Evolutionary conservation across 208 protist species (phyloP), one percentile per base, ranked within the genome.

Genomic region (Trypanosomatidae sp.): DNA sequence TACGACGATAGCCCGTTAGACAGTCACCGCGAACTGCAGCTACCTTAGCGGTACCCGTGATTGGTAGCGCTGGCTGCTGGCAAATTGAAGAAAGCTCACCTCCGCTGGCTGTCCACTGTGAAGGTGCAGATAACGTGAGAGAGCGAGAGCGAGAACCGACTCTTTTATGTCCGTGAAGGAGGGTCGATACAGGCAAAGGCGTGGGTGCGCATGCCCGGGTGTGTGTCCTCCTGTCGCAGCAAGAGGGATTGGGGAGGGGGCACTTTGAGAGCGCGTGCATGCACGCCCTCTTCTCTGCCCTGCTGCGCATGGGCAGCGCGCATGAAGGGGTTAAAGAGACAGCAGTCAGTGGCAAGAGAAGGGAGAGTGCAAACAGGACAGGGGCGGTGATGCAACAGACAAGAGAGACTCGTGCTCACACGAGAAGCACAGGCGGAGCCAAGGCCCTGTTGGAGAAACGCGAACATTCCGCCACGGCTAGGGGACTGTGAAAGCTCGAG

Each of bases 71-170:
- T 95, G 83, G 33, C 84, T 76, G 13, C 79, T 83, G 1, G 80
- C 53, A 66, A 95, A 95, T 10, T 83, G 83, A 15, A 89, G 73
- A 44, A 86, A 76, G 66, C 91, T 83, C 84, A 95, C 91, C 15
- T 0, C 28, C 17, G 6, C 55, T 7, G 55, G 12, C 55, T 12
- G 56, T 7, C 33, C 30, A 36, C 33, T 7, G 33, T 62, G 15
- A 13, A 39, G 25, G 12, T 22, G 30, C 56, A n/a, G 30, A 62
- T 33, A 12, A 33, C 36, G 15, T n/a, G 15, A 19, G 30, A 41
- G 15, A 62, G 30, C 13, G 56, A 62, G 53, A 62, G 56, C 36
- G 30, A 10, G 33, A n/a, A 41, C 30, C 25, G 56, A 41, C 30
- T 8, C 2, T 22, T 49, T 5, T 41, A n/a, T 39, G 56, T 30